A percentile compares a stretch with the other conserved stretches of the same genome.
These are phyloP conservation scores for Hansenula lynferdii DNA, from an alignment of 1,139 yeast species.

Conservation along the genomic window DNA sequence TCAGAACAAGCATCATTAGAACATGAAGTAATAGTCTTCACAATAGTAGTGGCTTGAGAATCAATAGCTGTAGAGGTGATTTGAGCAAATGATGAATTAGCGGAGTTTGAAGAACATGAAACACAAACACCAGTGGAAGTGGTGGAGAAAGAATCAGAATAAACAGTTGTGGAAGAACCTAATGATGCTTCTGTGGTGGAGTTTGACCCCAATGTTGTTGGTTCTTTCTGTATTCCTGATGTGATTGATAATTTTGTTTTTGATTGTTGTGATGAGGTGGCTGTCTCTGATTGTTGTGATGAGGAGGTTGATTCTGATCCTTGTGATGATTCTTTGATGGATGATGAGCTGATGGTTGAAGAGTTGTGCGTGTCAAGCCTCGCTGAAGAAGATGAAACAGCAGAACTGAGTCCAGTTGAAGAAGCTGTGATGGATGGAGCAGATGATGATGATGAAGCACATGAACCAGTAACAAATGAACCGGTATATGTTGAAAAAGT, in stretches of 20 bases:
- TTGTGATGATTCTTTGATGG: neutral
- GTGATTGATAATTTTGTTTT: too few relatives aligned
- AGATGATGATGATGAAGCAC: constrained; percentile 1
- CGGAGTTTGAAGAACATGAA: neutral
- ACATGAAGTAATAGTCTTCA: constrained; percentile 1
- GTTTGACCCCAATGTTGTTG: neutral
- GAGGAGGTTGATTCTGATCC: too few relatives aligned
- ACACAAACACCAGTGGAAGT: neutral
- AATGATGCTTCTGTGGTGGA: constrained; percentile 2
- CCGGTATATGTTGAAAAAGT: constrained; percentile 5
- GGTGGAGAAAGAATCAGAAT: neutral
- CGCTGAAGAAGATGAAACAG: neutral
- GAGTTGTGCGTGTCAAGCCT: neutral
- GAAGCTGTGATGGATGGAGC: neutral
- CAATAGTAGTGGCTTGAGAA: neutral
- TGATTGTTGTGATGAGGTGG: neutral
- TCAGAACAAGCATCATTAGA: constrained; percentile 1
- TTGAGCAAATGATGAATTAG: neutral
- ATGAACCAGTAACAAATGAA: constrained; percentile 1
- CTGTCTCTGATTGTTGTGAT: neutral
- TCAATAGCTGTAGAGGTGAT: neutral
- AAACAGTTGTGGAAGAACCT: neutral
- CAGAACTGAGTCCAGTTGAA: neutral
- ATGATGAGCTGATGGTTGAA: neutral
- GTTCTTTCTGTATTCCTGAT: neutral